Percentiles rank a stretch among this genome's conserved stretches.
Evolutionary conservation across 371 early-diverging fungal genomes (phyloP).

Genomic region (Apophysomyces sp.): DNA sequence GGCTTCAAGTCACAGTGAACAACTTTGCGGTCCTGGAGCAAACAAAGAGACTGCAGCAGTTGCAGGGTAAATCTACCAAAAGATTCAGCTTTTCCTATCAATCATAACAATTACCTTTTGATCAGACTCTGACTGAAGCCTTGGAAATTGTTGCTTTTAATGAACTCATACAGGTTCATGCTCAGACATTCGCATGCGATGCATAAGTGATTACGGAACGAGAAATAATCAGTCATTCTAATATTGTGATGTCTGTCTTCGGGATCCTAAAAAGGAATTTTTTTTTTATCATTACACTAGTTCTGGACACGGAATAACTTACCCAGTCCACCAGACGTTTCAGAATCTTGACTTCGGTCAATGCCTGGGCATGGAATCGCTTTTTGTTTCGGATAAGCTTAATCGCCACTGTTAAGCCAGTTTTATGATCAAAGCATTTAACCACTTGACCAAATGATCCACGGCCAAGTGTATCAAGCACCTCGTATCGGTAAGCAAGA

Average conservation of each 20-base stretch:
- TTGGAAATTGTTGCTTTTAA: conserved; percentile 78
- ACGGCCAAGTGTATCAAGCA: conserved; percentile 87
- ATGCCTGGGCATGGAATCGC: conserved; percentile 91
- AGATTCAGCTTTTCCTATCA: not conserved
- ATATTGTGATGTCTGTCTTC: conserved; percentile 65
- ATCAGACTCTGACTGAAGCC: conserved; percentile 76
- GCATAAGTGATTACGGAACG: conserved; percentile 86
- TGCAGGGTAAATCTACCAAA: conserved; percentile 62
- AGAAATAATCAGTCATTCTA: conserved; percentile 82
- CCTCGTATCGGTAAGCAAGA: conserved; percentile 86
- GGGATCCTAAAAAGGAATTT: conserved; percentile 54
- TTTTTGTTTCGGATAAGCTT: conserved; percentile 95
- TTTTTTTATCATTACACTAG: not conserved
- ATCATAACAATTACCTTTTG: conserved; percentile 32
- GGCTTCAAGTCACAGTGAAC: conserved; percentile 95
- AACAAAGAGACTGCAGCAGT: conserved; percentile 68
- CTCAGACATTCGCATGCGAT: conserved; percentile 89
- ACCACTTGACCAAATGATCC: conserved; percentile 98
- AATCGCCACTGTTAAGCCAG: conserved; percentile 83
- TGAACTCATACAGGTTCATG: conserved; percentile 88
- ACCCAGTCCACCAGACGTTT: conserved; percentile 67
- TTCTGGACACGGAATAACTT: conserved; percentile 4
- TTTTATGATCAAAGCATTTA: conserved; percentile 87
- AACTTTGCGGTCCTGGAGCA: conserved; percentile 65
- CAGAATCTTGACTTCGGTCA: conserved; percentile 92